Base-by-base conservation (phyloP, 257 asterid genomes). In the Catharanthus roseus region DNA sequence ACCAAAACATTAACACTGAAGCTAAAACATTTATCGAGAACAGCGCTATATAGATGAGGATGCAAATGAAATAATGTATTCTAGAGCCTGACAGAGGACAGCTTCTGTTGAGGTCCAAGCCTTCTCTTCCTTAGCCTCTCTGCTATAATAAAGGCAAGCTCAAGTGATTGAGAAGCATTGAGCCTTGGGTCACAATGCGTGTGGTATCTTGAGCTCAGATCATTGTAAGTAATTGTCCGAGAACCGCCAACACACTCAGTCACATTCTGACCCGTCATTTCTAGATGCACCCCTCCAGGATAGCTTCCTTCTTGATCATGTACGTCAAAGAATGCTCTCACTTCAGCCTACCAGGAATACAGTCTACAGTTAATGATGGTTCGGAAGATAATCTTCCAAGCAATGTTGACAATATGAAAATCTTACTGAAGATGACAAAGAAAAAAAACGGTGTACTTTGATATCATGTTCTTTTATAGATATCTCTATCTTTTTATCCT, bases 291-390 rank as follows among this genome's bases (percentile, higher is more conserved):
- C 0, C 96, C 96, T 68, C 96, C 96, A 0, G 96, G 89, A 58
- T 79, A 75, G 81, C 93, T 89, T 65, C 96, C 96, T 84, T 89
- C 96, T 84, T 85, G 91, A 77, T 87, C 96, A 42, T 89, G 93
- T 41, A 89, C 96, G 68, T 87, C 96, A 57, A 89, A 89, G 86
- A 89, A 89, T 63, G 96, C 90, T 68, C 79, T 85, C 72, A 89
- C 74, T 85, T 89, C 93, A 62, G 86, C 89, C 96, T 88, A 75
- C 71, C 10, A 3, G 71, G 24, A 34, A 62, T 16, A 39, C 61
- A 34, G 23, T 44, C 21, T 29, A 7, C 2, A 3, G 63, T 38
- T 31, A 28, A 33, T 45, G 31, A 24, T 12, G 54, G 65, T 31
- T 23, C 10, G 38, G 42, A 56, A 34, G 15, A 36, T 6, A 47